phyloP scores from a whole-genome alignment of 257 asterid genomes.

The Haberlea rhodopensis region DNA sequence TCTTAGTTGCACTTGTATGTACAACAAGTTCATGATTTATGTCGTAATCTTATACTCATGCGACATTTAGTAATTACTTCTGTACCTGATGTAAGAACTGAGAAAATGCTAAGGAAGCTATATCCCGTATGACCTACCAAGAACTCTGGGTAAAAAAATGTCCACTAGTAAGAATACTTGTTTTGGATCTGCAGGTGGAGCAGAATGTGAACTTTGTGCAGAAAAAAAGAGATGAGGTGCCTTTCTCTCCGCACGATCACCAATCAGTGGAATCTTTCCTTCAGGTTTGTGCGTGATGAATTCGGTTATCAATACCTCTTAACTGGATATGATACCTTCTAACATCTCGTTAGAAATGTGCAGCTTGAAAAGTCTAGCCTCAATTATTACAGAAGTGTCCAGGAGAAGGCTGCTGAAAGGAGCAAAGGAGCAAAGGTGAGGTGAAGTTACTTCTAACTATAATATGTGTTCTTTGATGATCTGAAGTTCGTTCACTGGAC shows the following conservation, averaged over 20 bases:
- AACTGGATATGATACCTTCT: constrained; percentile 13
- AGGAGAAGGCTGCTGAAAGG: constrained; percentile 69
- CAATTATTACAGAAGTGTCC: constrained; percentile 69
- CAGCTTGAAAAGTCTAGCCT: constrained; percentile 71
- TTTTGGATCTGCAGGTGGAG: constrained; percentile 61
- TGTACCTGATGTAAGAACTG: constrained; percentile 1
- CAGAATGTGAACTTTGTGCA: constrained; percentile 74
- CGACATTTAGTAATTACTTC: background rate
- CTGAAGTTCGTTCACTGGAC: background rate
- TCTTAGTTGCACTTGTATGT: constrained; percentile 26
- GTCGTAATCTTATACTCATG: constrained; percentile 6
- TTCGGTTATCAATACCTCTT: constrained; percentile 13
- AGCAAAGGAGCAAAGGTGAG: constrained; percentile 42
- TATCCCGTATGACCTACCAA: constrained; percentile 4
- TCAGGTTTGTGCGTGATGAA: constrained; percentile 67
- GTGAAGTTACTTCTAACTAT: constrained; percentile 30
- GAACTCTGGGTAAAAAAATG: background rate
- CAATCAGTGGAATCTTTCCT: constrained; percentile 78
- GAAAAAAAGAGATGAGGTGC: constrained; percentile 79
- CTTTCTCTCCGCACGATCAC: constrained; percentile 87
- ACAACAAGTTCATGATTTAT: constrained; percentile 18
- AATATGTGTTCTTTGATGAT: background rate
- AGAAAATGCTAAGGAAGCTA: constrained; percentile 16
- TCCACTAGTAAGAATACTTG: constrained; percentile 12
- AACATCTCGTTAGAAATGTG: constrained; percentile 20